Base-by-base conservation (phyloP, 768 basidiomycete genomes). In the Lepiota subincarnata region DNA sequence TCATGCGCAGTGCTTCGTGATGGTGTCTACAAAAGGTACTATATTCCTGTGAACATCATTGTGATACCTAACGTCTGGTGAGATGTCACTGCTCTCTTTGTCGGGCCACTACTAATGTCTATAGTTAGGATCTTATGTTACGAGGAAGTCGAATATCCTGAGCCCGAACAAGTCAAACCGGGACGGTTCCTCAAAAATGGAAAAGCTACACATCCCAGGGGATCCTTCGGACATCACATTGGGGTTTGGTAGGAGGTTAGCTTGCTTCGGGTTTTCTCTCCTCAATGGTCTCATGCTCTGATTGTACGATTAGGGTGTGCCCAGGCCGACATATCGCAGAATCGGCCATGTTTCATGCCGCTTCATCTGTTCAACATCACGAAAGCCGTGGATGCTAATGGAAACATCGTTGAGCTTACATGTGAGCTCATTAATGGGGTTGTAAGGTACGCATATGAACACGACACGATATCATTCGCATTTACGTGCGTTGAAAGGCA, bases 221-320 rank as follows among this genome's bases (percentile, higher is more conserved):
- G 75, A 81, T 62, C 79, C 80, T 31, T 66, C 72, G 35, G 73
- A 74, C 36, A 60, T 77, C 35, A 70, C 77, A 12, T 83, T 82
- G 59, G 82, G 81, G 5, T 83, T 83, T 64, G 82, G 82, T 31
- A 69, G 81, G 48, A 68, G 79, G 78, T 78, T 50, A 67, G 68
- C 49, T 12, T 47, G 52, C 16, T 4, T 39, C 26, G 48, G 34
- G 46, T 36, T 13, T 11, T 36, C 20, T 26, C 48, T 42, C 31
- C 53, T 53, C 49, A 22, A 28, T 19, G 11, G 14, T 7, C 16
- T 54, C 18, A 19, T 13, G 20, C 42, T 16, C 6, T 11, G 26
- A 16, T 37, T 55, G 52, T 37, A 19, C 6, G 35, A 14, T 0
- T 10, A 64, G 63, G 16, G 61, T 66, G 22, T 65, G 62, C 41